Percentiles rank a stretch among this genome's conserved stretches.
Evolutionary conservation across 768 basidiomycete species (phyloP).

Genomic region (Nevesoporus exiguus): DNA sequence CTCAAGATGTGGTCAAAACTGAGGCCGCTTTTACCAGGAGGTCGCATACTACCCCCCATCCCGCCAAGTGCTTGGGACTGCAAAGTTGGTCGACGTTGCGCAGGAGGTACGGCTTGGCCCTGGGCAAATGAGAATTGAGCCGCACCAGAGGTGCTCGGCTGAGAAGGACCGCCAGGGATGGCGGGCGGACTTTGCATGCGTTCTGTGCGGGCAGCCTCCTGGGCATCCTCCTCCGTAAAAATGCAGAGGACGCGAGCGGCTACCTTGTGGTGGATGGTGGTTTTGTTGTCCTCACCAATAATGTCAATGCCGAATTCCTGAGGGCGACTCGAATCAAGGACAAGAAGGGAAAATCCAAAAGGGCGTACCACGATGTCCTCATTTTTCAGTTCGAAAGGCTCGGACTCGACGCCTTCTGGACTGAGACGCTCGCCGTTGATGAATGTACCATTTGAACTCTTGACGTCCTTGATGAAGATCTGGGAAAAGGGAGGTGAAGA

Average conservation of each 20-base stretch:
- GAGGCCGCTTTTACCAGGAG: slow-evolving; percentile 79
- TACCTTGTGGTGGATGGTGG: slow-evolving; percentile 97
- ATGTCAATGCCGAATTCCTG: slow-evolving; percentile 99
- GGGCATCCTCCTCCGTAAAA: slow-evolving; percentile 81
- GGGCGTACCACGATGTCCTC: slow-evolving; percentile 90
- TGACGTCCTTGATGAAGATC: slow-evolving; percentile 99
- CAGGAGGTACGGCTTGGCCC: slow-evolving; percentile 33
- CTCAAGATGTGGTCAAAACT: slow-evolving; percentile 91
- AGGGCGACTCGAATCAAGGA: slow-evolving; percentile 2
- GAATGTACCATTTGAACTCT: slow-evolving; percentile 97
- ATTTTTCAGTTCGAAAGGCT: slow-evolving; percentile 89
- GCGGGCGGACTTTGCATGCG: slow-evolving; percentile 49
- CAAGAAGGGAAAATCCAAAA: neutral
- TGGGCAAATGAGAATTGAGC: slow-evolving; percentile 43
- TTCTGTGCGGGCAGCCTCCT: slow-evolving; percentile 66
- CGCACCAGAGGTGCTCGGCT: slow-evolving; percentile 32
- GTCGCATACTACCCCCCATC: slow-evolving; percentile 67
- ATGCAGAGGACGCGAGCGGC: slow-evolving; percentile 92
- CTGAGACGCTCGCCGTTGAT: slow-evolving; percentile 94
- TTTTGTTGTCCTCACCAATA: slow-evolving; percentile 96
- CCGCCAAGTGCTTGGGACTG: slow-evolving; percentile 60
- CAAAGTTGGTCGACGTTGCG: slow-evolving; percentile 54
- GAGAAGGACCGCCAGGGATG: slow-evolving; percentile 30
- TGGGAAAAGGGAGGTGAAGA: slow-evolving; percentile 31
- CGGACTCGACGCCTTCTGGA: slow-evolving; percentile 84